Evolutionary conservation across 2,329 filamentous ascomycete species (phyloP), one percentile per base, ranked within the genome.

Genomic region (Colletotrichum theobromicola): DNA sequence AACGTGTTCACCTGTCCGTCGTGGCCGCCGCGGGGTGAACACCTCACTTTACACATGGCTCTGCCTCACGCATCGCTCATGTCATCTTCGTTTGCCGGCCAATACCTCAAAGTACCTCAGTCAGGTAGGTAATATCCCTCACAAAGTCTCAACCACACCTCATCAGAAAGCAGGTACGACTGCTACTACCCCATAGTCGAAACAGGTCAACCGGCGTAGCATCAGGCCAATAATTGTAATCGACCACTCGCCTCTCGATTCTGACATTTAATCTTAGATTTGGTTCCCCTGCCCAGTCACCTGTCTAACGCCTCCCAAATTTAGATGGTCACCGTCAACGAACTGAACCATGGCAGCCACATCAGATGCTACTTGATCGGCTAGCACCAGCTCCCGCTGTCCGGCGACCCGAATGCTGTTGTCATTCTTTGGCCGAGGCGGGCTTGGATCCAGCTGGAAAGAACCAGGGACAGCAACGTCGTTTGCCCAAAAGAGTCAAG

Each of bases 271-370:
- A 74, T 74, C 57, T 74, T 63, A 74, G 18, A 28, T 24, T 55
- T 60, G 32, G 26, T 62, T 66, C 42, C 67, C 42, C 57, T 24
- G 32, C 42, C 67, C 42, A 18, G 32, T 62, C 72, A 55, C 24
- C 67, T 63, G 55, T 72, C 42, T 26, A 61, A 32, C 68, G 68
- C 69, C 72, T 72, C 68, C 57, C 62, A 67, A 63, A 63, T 67
- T 71, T 71, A 71, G 60, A 65, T 28, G 35, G 35, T 32, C 58
- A 50, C 70, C 58, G 26, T 64, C 26, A 35, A 46, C 65, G 69
- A 42, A 67, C 30, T 28, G 37, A 37, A 35, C 37, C 70, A 35
- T 35, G 61, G 61, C 61, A 24, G 65, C 53, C 69, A 32, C 21
- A 61, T 34, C 28, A 67, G 30, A 35, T 61, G 37, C 50, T 67